Evolutionary conservation across 306 rosid species (phyloP), one percentile per base, ranked within the genome.

Genomic region (Canavalia ensiformis): DNA sequence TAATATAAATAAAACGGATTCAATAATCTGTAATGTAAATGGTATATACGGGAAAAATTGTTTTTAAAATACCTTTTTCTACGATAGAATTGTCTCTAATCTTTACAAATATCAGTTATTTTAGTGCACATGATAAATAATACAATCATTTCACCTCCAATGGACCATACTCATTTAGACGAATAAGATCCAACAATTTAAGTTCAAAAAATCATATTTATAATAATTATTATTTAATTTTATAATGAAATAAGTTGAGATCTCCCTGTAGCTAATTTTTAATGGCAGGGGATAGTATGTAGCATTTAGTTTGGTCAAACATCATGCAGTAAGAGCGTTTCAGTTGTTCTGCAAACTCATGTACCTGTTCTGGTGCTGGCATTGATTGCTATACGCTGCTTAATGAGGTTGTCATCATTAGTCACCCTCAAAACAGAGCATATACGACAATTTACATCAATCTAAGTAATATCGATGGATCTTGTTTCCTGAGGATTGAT

Each of bases 401-500:
- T 50, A 64, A 73, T 3, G 68, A 63, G 10, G 68, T 29, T 73
- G 77, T 73, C 57, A 62, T 51, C 71, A 63, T 62, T n/a, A 41
- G 59, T 64, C 55, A 37, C 69, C 31, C 75, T 64, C 60, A 55
- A 47, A 65, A 55, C 76, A 56, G 54, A 65, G 60, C 80, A 77
- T 65, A 51, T 28, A 35, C 59, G 74, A 64, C 81, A 63, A 76
- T 62, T 47, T 50, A 18, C 47, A 10, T 49, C 5, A 18, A n/a
- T 64, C 60, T 5, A 77, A 51, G 9, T 34, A 49, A 35, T 50
- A 7, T 64, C 18, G 45, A 29, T 13, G 57, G 35, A 34, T 52
- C 75, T 18, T 66, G 65, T 77, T 78, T 46, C 55, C 37, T 39
- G 33, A 8, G 52, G 2, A 51, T 66, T 39, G 46, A 50, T 76